Evolutionary conservation across 116 monocot genomes (phyloP).

Genomic region (Zostera marina): DNA sequence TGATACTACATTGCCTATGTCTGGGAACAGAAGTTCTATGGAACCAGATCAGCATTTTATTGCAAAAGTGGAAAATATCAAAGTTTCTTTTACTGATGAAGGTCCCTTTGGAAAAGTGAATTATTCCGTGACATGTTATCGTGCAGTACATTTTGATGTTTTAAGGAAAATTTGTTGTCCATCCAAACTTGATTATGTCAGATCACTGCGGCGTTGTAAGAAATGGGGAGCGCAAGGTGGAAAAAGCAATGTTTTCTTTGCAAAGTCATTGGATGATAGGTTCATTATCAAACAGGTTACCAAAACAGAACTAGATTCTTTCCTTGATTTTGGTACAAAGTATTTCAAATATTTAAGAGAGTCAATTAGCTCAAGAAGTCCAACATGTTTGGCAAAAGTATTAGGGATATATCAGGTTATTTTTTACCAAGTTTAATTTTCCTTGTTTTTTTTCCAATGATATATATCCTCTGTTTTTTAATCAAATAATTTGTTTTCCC

Average conservation of each 20-base stretch:
- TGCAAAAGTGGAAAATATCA: slow-evolving; percentile 46
- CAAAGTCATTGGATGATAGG: slow-evolving; percentile 89
- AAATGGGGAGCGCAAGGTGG: slow-evolving; percentile 94
- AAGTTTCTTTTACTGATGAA: slow-evolving; percentile 71
- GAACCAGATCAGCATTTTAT: slow-evolving; percentile 41
- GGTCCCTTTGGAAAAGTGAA: slow-evolving; percentile 50
- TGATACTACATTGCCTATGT: slow-evolving; percentile 31
- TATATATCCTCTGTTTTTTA: neutral
- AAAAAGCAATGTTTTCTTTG: slow-evolving; percentile 97
- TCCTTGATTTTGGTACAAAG: slow-evolving; percentile 73
- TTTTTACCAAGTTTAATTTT: neutral
- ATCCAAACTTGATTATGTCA: slow-evolving; percentile 69
- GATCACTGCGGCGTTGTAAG: slow-evolving; percentile 85
- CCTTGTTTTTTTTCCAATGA: neutral
- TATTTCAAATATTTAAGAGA: slow-evolving; percentile 78
- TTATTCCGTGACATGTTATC: slow-evolving; percentile 76
- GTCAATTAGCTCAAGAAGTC: slow-evolving; percentile 65
- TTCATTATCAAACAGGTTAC: slow-evolving; percentile 95
- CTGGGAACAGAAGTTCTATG: slow-evolving; percentile 26
- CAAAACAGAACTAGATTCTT: slow-evolving; percentile 89
- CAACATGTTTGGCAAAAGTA: slow-evolving; percentile 88
- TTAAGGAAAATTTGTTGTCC: slow-evolving; percentile 78
- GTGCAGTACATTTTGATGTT: slow-evolving; percentile 60
- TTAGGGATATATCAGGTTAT: slow-evolving; percentile 85
- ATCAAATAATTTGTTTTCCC: neutral